These are phyloP conservation scores for Populus hybrid DNA, from an alignment of 441 rosid species.

Conservation along the genomic window DNA sequence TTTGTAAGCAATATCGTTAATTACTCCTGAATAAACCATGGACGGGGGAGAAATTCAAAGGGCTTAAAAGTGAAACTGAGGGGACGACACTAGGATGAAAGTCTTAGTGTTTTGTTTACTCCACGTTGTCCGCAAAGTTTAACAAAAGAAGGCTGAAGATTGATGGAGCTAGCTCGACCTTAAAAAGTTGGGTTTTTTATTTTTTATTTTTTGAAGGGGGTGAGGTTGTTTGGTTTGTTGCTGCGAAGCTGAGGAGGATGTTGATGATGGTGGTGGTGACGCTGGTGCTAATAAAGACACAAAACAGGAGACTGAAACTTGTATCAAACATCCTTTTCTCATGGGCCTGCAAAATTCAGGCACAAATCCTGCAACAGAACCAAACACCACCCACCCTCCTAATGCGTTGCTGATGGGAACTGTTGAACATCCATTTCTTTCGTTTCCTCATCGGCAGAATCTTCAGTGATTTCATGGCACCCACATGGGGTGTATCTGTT, in stretches of 20 bases:
- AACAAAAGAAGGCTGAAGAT: too few relatives aligned
- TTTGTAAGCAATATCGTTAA: too few relatives aligned
- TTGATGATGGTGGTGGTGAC: too few relatives aligned
- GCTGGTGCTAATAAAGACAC: slow-evolving; percentile 8
- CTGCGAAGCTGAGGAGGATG: neutral
- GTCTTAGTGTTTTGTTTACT: too few relatives aligned
- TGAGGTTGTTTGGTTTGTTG: neutral
- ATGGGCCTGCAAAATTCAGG: slow-evolving; percentile 45
- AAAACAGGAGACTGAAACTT: slow-evolving; percentile 20
- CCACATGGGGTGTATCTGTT: slow-evolving; percentile 31
- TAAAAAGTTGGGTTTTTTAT: too few relatives aligned
- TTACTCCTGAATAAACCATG: neutral
- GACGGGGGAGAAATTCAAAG: neutral
- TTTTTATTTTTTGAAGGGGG: too few relatives aligned
- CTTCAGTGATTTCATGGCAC: slow-evolving; percentile 33
- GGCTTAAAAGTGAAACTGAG: too few relatives aligned
- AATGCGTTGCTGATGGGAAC: slow-evolving; percentile 28
- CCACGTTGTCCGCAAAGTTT: too few relatives aligned
- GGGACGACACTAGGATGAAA: too few relatives aligned
- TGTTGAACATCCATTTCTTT: slow-evolving; percentile 12
- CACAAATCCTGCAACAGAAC: slow-evolving; percentile 46
- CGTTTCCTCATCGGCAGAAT: slow-evolving; percentile 19
- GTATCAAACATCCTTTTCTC: slow-evolving; percentile 33
- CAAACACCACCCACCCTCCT: slow-evolving; percentile 23
- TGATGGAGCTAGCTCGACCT: too few relatives aligned